A percentile compares a stretch with the other conserved stretches of the same genome.
phyloP scores from a whole-genome alignment of 1,139 yeast species.

The Blastobotrys petasosporus region DNA sequence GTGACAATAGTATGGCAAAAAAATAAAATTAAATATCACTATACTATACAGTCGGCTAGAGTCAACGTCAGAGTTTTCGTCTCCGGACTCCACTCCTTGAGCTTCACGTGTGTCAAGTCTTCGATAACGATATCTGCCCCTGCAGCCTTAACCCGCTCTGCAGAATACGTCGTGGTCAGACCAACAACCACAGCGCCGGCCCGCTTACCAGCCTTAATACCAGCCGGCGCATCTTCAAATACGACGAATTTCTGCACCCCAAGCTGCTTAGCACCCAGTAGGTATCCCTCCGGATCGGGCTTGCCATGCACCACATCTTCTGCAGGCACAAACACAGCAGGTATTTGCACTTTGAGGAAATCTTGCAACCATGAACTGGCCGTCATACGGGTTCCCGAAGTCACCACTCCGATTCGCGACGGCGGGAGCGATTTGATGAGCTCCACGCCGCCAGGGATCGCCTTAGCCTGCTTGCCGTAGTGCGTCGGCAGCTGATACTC shows the following conservation, averaged over 20 bases:
- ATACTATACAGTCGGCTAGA: background rate
- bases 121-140: slow-evolving; percentile 77
- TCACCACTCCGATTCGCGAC: slow-evolving; percentile 65
- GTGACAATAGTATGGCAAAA: too few relatives aligned
- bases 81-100: slow-evolving; percentile 5
- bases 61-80: slow-evolving; percentile 3
- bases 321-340: slow-evolving; percentile 70
- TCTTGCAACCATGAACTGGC: slow-evolving; percentile 67
- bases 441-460: slow-evolving; percentile 64
- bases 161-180: slow-evolving; percentile 67
- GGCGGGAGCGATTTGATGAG: slow-evolving; percentile 42
- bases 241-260: slow-evolving; percentile 54
- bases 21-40: too few relatives aligned
- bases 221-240: slow-evolving; percentile 82
- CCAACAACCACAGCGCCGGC: slow-evolving; percentile 78
- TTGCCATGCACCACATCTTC: slow-evolving; percentile 67
- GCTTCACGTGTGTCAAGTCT: slow-evolving; percentile 47
- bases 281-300: slow-evolving; percentile 78
- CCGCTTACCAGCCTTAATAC: slow-evolving; percentile 72
- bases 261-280: slow-evolving; percentile 45
- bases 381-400: slow-evolving; percentile 67
- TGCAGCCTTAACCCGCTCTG: slow-evolving; percentile 55
- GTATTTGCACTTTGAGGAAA: slow-evolving; percentile 46
- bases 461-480: slow-evolving; percentile 60
- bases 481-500: slow-evolving; percentile 63